These are phyloP conservation scores for Cryptococcus sp. DNA, from an alignment of 1,284 basidiomycete genomes.

Conservation along the genomic window DNA sequence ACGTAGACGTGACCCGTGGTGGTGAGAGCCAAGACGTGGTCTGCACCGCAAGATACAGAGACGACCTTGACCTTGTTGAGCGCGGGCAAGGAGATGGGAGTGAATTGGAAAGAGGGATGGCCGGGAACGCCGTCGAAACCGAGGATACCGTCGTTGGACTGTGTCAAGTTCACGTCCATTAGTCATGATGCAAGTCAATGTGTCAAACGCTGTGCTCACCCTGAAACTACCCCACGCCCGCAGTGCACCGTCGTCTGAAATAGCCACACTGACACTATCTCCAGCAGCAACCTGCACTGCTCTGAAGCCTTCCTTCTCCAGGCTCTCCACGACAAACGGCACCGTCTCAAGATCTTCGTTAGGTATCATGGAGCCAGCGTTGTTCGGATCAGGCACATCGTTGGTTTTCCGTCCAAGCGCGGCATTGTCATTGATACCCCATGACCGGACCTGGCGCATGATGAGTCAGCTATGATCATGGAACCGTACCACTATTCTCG, in stretches of 20 bases:
- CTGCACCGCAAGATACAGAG: slow-evolving; percentile 76
- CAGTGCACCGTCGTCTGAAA: slow-evolving; percentile 75
- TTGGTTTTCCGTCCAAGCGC: slow-evolving; percentile 81
- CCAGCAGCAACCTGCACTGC: slow-evolving; percentile 80
- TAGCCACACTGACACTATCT: slow-evolving; percentile 79
- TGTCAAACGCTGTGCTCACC: slow-evolving; percentile 58
- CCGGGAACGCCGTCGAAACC: slow-evolving; percentile 71
- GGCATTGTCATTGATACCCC: slow-evolving; percentile 90
- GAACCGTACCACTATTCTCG: background rate
- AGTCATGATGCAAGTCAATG: background rate
- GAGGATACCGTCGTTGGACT: slow-evolving; percentile 75
- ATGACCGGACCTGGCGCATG: slow-evolving; percentile 71
- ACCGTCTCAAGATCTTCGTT: slow-evolving; percentile 76
- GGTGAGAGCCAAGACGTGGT: slow-evolving; percentile 84
- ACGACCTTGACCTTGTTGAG: slow-evolving; percentile 62
- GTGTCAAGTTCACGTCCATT: background rate
- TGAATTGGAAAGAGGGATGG: slow-evolving; percentile 53
- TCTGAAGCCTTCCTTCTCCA: slow-evolving; percentile 73
- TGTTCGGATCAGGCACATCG: slow-evolving; percentile 63
- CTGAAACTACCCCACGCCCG: slow-evolving; percentile 91
- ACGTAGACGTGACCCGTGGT: slow-evolving; percentile 77
- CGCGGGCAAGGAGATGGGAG: slow-evolving; percentile 54
- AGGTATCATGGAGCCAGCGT: slow-evolving; percentile 63
- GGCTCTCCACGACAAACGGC: slow-evolving; percentile 71
- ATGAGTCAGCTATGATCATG: slow-evolving; percentile 3